A percentile compares a stretch with the other conserved stretches of the same genome.
Conservation (phyloP, 2,329 filamentous ascomycete genomes). For the Elsinoe ampelina region DNA sequence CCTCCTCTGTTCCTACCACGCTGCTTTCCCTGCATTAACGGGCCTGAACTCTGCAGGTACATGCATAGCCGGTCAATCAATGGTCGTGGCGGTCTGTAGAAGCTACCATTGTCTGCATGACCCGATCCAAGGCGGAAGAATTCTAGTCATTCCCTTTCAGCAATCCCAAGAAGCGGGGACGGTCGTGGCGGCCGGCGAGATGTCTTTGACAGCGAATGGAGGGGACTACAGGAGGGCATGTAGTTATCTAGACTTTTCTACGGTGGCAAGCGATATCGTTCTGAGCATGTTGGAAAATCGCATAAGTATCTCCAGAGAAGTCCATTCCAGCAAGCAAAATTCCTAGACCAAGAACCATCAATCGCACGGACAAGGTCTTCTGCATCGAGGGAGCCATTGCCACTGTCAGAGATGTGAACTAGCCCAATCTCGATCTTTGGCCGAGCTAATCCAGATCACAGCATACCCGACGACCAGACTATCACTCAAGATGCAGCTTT, state of each 20-base stretch:
- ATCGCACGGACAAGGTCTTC: not conserved
- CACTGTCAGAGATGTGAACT: not conserved
- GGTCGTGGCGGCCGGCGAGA: not conserved
- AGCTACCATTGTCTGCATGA: not conserved
- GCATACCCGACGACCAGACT: not conserved
- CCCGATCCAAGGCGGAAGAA: not conserved
- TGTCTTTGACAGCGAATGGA: not conserved
- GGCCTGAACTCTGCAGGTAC: conserved; percentile 4
- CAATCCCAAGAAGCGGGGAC: not conserved
- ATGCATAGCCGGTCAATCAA: not conserved
- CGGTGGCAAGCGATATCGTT: conserved; percentile 6
- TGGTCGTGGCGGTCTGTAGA: conserved; percentile 2
- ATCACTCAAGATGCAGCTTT: not conserved
- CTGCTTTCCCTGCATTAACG: not conserved
- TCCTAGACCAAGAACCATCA: not conserved
- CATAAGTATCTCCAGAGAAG: not conserved
- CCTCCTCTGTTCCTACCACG: not conserved
- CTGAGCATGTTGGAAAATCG: not conserved
- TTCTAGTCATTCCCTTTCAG: not conserved
- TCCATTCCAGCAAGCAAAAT: not conserved
- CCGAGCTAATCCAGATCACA: not conserved
- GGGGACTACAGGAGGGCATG: not conserved
- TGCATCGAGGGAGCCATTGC: not conserved
- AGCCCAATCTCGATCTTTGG: not conserved
- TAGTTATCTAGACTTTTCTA: conserved; percentile 4